Conservation (phyloP, 306 rosid genomes). For the Cucumis cinereus region DNA sequence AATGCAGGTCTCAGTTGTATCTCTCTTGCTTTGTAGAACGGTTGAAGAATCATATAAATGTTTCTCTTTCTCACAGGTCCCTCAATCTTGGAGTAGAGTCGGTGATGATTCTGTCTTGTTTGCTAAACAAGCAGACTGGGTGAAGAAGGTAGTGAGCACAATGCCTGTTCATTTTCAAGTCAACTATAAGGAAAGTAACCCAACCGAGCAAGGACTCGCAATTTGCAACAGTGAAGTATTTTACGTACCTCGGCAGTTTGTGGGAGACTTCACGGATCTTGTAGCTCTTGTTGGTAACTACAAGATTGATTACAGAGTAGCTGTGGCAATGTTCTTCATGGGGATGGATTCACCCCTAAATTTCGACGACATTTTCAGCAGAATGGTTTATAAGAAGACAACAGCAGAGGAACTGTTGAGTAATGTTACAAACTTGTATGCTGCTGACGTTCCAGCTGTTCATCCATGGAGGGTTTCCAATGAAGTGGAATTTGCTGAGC, state of each 20-base stretch:
- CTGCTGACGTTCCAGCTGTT: constrained; percentile 73
- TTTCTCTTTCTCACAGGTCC: constrained; percentile 31
- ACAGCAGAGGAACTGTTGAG: constrained; percentile 11
- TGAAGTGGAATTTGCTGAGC: constrained; percentile 77
- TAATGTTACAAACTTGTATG: constrained; percentile 54
- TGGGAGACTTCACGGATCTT: constrained; percentile 62
- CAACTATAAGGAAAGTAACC: constrained; percentile 53
- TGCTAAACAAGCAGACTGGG: constrained; percentile 70
- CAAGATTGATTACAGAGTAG: constrained; percentile 73
- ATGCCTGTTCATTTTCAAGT: constrained; percentile 97
- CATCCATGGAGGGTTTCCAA: constrained; percentile 76
- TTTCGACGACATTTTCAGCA: constrained; percentile 55
- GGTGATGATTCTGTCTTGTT: constrained; percentile 55
- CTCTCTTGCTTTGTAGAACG: constrained; percentile 2
- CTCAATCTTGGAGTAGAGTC: constrained; percentile 68
- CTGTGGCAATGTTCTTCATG: constrained; percentile 74
- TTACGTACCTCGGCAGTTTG: constrained; percentile 55
- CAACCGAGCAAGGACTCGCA: constrained; percentile 24
- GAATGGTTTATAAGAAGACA: constrained; percentile 49
- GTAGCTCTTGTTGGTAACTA: constrained; percentile 57
- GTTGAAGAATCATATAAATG: background rate
- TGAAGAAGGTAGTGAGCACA: constrained; percentile 57
- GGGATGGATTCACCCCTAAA: constrained; percentile 70
- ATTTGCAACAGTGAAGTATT: constrained; percentile 76
- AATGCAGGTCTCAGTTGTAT: background rate